Evolutionary conservation across 352 stramenopile genomes (phyloP), one percentile per base, ranked within the genome.

Genomic region (Phytophthora multivora): DNA sequence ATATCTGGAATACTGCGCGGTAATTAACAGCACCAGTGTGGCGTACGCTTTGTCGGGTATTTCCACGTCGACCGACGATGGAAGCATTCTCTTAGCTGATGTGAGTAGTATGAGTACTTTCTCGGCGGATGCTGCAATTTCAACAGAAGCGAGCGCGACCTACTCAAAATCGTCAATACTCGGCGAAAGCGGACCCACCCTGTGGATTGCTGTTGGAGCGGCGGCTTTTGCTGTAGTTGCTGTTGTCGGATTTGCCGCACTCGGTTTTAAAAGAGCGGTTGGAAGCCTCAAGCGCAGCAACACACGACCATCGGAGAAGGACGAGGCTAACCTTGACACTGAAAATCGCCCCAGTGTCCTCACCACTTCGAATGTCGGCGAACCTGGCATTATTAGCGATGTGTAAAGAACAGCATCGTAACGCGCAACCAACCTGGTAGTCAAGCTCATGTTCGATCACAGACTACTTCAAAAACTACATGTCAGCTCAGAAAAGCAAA

Each of bases 1-100:
- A 6, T 58, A 53, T 23, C 50, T 76, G 15, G 63, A 76, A 18
- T 76, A 70, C 50, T 76, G 68, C 33, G 33, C 63, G 13, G 43
- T 60, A 10, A 49, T 48, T 5, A 73, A 73, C 28, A 21, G 42
- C 8, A 50, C 33, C 35, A 31, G 28, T n/a, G 51, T 69, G 15
- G 39, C 40, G 5, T 65, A 69, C 19, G 26, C 60, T 4, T 8
- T 69, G 12, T 61, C 64, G 3, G 59, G 50, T 23, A 16, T 39
- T 26, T 23, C n/a, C 42, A 21, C 18, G 15, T 42, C 23, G 4
- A 39, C 35, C 23, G 52, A 38, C 21, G 45, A 57, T 21, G 40
- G 41, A 3, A 63, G 30, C 11, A 35, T 21, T 49, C 6, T 26
- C 13, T 66, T 30, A 7, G 31, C 18, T 30, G 47, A 41, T 47